Evolutionary conservation across 1,284 basidiomycete species (phyloP).

Genomic region (Ceratobasidium sp.): DNA sequence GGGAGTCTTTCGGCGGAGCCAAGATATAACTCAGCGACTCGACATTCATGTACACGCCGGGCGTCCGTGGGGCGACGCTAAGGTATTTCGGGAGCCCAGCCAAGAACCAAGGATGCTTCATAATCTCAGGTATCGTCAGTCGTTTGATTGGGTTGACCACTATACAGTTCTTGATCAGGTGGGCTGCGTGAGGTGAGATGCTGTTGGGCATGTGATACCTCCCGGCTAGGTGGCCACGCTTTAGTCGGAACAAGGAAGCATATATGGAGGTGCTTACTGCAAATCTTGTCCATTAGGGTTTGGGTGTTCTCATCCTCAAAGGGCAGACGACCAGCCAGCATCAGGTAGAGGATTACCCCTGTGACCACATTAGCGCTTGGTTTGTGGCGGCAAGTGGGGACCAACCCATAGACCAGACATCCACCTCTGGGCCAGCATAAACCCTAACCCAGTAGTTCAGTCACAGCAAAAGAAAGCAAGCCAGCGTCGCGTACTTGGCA

Average conservation of each 20-base stretch:
- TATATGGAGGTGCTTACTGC: slow-evolving; percentile 12
- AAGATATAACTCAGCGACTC: slow-evolving; percentile 39
- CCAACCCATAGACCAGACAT: slow-evolving; percentile 85
- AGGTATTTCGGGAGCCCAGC: slow-evolving; percentile 87
- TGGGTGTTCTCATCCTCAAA: slow-evolving; percentile 97
- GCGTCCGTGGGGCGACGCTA: slow-evolving; percentile 81
- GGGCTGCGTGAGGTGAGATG: slow-evolving; percentile 78
- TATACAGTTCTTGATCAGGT: slow-evolving; percentile 86
- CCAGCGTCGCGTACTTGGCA: slow-evolving; percentile 13
- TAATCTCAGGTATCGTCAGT: slow-evolving; percentile 90
- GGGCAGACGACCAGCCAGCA: slow-evolving; percentile 90
- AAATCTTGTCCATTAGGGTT: slow-evolving; percentile 88
- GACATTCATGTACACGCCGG: slow-evolving; percentile 51
- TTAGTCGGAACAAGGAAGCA: not conserved
- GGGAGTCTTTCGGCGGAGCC: slow-evolving; percentile 24
- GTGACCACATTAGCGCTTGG: not conserved
- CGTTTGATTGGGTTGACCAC: slow-evolving; percentile 92
- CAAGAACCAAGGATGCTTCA: slow-evolving; percentile 88
- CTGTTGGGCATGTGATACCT: slow-evolving; percentile 83
- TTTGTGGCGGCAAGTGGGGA: not conserved
- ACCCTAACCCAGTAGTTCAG: slow-evolving; percentile 58
- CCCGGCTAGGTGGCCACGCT: slow-evolving; percentile 67
- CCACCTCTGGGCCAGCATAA: slow-evolving; percentile 95
- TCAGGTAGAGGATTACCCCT: slow-evolving; percentile 92
- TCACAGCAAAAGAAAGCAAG: slow-evolving; percentile 4